Base-by-base conservation (phyloP, 805 yeast genomes). In the Hanseniaspora nectarophila region DNA sequence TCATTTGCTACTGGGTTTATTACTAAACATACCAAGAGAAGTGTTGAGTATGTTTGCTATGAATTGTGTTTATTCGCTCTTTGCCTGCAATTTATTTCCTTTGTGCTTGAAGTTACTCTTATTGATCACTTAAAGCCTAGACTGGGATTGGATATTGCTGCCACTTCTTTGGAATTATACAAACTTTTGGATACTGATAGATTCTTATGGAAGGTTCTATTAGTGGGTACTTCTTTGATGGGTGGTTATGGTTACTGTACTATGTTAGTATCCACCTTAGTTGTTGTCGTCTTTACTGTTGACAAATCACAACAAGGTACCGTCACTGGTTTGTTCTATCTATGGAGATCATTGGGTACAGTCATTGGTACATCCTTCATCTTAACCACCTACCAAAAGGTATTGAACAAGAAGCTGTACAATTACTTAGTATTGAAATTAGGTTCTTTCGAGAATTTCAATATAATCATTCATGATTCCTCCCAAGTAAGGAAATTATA, bases 191-290 rank as follows among this genome's bases (percentile, higher is more conserved):
- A 45, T 23, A 45, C 37, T 23, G 35, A 35, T 12, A 33, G 45
- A 18, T 26, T 52, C 18, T 24, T 43, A 3, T 69, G 71, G 71
- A 65, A 61, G 45, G n/a, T 63, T 21, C 32, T 64, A 3, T 61
- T 62, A 9, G 55, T 63, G 3, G 16, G 63, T 4, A 57, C 67
- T 38, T 58, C 69, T 1, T 56, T 76, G 16, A 63, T 71, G 13
- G 57, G 71, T 4, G 65, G 75, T 5, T 75, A 78, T 12, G 77
- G 80, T 2, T 67, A 73, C 54, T 76, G 80, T 0, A 76, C 75
- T 57, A 61, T 82, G 1, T 65, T 76, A 9, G 75, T 80, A 59
- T 66, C 82, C 42, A 81, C 86, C 0, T 73, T 80, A 35, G 81
- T 84, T 0, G 62, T 73, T 47, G 73, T 71, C 34, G 74, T 74